Evolutionary conservation across 2,329 filamentous ascomycete species (phyloP), one percentile per base, ranked within the genome.

Genomic region (Sphaerulina musiva): DNA sequence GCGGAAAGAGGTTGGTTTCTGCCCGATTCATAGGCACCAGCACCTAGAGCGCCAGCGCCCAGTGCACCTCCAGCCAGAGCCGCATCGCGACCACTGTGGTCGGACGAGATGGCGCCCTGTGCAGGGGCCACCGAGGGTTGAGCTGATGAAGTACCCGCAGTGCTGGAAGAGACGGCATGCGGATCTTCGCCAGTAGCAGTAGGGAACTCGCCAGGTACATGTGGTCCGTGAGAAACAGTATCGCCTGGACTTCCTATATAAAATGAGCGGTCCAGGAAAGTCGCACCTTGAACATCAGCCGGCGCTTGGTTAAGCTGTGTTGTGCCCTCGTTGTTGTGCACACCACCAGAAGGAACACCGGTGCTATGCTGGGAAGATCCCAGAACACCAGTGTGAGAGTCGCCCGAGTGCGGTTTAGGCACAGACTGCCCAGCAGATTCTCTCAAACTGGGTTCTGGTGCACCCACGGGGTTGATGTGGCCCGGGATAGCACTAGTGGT

Each of bases 1-100:
- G 40, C 17, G 3, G 40, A 14, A 42, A n/a, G 17, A 17, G 40
- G 40, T 9, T 42, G 40, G 14, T 42, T n/a, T 42, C 40, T 42
- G n/a, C 41, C 39, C 17, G 50, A 29, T 9, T 26, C 42, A 20
- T 46, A 40, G 5, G 50, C 48, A n/a, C 49, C 49, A 17, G 42
- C 43, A 14, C 42, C 49, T 29, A 52, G 49, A 31, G 42, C 43
- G 31, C 42, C 64, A 36, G 63, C 62, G 5, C 65, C 69, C 29
- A 62, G 61, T 11, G 43, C 50, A 23, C 66, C 69, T 38, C 62
- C 68, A 9, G 57, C 67, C 1, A 69, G 23, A 10, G 65, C 66
- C n/a, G 66, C 64, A 49, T 71, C 64, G n/a, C 66, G 63, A 31
- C 65, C 66, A 39, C 67, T 61, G 47, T 68, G 67, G 38, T 55